A percentile compares a stretch with the other conserved stretches of the same genome.
Evolutionary conservation across 805 yeast genomes (phyloP).

Genomic region (Kluyveromyces lactis): DNA sequence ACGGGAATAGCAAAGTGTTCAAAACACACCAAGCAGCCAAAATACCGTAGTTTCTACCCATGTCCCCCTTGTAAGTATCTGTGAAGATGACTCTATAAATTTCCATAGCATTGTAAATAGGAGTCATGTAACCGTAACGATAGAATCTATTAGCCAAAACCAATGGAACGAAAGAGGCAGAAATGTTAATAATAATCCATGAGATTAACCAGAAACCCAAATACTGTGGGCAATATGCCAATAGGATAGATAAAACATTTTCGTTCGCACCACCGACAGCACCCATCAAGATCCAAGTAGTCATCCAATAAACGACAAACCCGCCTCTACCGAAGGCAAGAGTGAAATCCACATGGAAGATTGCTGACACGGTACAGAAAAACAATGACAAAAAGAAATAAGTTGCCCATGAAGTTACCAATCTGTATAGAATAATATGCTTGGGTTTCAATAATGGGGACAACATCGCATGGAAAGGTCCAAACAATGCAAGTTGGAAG

Average conservation of each 20-base stretch:
- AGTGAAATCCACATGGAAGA: constrained; percentile 56
- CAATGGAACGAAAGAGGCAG: constrained; percentile 62
- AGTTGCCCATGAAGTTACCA: constrained; percentile 40
- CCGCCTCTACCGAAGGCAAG: constrained; percentile 58
- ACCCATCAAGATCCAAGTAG: constrained; percentile 57
- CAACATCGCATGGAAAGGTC: constrained; percentile 42
- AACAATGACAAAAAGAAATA: constrained; percentile 52
- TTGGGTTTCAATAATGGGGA: constrained; percentile 36
- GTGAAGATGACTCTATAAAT: constrained; percentile 52
- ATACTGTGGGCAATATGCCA: constrained; percentile 50
- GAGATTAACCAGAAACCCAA: constrained; percentile 65
- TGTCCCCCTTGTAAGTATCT: constrained; percentile 43
- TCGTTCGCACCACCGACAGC: constrained; percentile 76
- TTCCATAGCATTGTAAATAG: constrained; percentile 59
- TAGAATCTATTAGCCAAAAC: constrained; percentile 50
- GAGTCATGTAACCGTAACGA: constrained; percentile 60
- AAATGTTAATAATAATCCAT: constrained; percentile 61
- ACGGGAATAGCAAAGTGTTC: constrained; percentile 36
- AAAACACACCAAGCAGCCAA: constrained; percentile 53
- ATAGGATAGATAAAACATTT: constrained; percentile 44
- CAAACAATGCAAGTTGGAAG: constrained; percentile 57
- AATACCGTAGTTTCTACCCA: constrained; percentile 57
- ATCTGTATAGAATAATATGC: constrained; percentile 46
- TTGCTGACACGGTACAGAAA: constrained; percentile 52
- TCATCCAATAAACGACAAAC: constrained; percentile 67